Evolutionary conservation across 2,329 filamentous ascomycete species (phyloP), one percentile per base, ranked within the genome.

Genomic region (Dothideomycetidae sp.): DNA sequence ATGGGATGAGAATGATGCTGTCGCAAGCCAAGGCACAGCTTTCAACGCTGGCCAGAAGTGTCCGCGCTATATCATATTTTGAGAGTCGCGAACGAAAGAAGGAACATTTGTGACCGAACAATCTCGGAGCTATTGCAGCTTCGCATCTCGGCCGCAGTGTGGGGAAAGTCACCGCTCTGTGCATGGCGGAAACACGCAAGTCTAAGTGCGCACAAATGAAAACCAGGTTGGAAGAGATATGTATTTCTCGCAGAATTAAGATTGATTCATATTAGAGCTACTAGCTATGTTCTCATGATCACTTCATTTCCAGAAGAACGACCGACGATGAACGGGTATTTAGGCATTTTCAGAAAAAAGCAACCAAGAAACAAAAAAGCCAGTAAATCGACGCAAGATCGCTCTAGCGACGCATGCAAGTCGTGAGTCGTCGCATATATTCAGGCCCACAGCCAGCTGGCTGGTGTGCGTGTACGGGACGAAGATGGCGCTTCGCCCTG

Each of bases 311-410:
- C 21, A 26, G 21, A 7, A 9, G 29, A 12, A 31, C 29, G 29
- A 31, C 32, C 33, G 14, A n/a, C n/a, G n/a, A 7, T 26, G 7
- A n/a, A n/a, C 21, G 21, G 21, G 21, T 26, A 26, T 26, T 12
- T 21, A 29, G 28, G 12, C 31, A 12, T 16, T 23, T 37, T 33
- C 29, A 29, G 31, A 37, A 28, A 18, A 36, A 37, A 41, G 31
- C 21, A 26, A n/a, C n/a, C n/a, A n/a, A 12, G 23, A 12, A 31
- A 31, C 10, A 31, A 9, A 9, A 12, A 31, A 12, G 14, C n/a
- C n/a, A 10, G 14, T 31, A 12, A 31, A 31, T 10, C 14, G n/a
- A 31, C 29, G 29, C 29, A 31, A 15, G 21, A 26, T 26, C 21
- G 21, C 21, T 26, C 21, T n/a, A 26, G 21, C 21, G 21, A 26